Evolutionary conservation across 345 rosid genomes (phyloP).

Genomic region (Lepidium didymum): DNA sequence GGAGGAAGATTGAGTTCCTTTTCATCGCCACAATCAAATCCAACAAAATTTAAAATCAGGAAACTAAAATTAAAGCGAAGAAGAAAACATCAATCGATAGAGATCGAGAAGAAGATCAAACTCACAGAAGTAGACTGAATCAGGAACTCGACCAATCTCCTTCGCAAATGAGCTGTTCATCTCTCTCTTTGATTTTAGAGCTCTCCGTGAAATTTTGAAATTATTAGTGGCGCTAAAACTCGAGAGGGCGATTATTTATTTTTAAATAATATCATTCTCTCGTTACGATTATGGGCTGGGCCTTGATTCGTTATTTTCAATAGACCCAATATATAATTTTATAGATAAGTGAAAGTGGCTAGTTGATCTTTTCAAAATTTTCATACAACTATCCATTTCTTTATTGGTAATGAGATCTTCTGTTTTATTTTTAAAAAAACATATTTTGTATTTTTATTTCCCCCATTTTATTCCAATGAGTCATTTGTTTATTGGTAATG

Average conservation of each 20-base stretch:
- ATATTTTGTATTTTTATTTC: not conserved
- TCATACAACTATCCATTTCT: not conserved
- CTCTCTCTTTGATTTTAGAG: constrained; percentile 13
- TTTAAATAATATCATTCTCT: not conserved
- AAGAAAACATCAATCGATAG: not conserved
- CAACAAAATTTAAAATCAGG: not conserved
- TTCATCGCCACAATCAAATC: not conserved
- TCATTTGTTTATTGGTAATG: not conserved
- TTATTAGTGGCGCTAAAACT: constrained; percentile 22
- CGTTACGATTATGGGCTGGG: not conserved
- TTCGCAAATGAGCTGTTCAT: constrained; percentile 3
- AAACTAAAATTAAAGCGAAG: not conserved
- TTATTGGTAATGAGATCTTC: not conserved
- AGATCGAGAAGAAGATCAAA: not conserved
- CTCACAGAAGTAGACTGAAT: constrained; percentile 4
- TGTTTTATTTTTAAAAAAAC: too few relatives aligned
- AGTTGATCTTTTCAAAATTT: not conserved
- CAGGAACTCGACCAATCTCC: constrained; percentile 16
- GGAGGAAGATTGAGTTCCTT: constrained; percentile 56
- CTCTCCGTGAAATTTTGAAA: constrained; percentile 8
- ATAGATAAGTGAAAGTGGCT: too few relatives aligned
- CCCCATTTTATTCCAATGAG: not conserved
- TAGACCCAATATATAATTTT: not conserved
- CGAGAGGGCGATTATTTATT: not conserved
- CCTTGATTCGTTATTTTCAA: not conserved